Conservation (phyloP, 1,284 basidiomycete genomes). For the Sporisorium iseilematis-ciliati region DNA sequence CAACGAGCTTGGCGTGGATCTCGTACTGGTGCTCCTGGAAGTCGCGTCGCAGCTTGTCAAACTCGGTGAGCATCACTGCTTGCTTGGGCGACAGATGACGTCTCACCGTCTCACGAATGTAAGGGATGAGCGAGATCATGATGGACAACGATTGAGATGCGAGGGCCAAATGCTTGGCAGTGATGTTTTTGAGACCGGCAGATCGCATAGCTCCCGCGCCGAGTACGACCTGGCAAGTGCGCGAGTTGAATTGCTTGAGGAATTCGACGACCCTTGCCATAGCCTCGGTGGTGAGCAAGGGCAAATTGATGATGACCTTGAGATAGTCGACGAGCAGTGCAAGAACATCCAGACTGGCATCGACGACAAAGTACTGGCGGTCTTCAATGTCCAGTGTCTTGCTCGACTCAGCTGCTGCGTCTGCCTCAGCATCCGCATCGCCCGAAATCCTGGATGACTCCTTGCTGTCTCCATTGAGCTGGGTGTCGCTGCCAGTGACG, state of each 20-base stretch:
- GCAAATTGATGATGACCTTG: conserved; percentile 86
- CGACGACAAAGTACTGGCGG: conserved; percentile 75
- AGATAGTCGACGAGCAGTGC: conserved; percentile 86
- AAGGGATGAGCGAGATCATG: conserved; percentile 94
- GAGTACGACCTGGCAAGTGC: conserved; percentile 96
- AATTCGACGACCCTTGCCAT: conserved; percentile 96
- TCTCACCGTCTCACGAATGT: conserved; percentile 91
- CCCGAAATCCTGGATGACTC: neutral
- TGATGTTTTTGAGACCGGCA: conserved; percentile 97
- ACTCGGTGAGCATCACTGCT: conserved; percentile 95
- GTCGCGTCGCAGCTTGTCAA: conserved; percentile 97
- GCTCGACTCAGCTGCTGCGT: conserved; percentile 1
- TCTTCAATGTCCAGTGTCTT: conserved; percentile 88
- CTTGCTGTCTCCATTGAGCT: neutral
- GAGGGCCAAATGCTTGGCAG: conserved; percentile 91
- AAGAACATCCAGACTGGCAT: conserved; percentile 83
- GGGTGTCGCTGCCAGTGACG: conserved; percentile 28
- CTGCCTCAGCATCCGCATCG: conserved; percentile 1
- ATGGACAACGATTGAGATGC: conserved; percentile 95
- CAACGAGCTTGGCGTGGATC: conserved; percentile 95
- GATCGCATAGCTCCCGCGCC: conserved; percentile 98
- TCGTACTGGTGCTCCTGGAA: conserved; percentile 99
- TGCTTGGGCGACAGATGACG: conserved; percentile 92
- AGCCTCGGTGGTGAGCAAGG: conserved; percentile 89
- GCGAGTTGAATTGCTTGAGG: conserved; percentile 89